These are phyloP conservation scores for Albifimbria verrucaria DNA, from an alignment of 2,329 filamentous ascomycete species.

Conservation along the genomic window DNA sequence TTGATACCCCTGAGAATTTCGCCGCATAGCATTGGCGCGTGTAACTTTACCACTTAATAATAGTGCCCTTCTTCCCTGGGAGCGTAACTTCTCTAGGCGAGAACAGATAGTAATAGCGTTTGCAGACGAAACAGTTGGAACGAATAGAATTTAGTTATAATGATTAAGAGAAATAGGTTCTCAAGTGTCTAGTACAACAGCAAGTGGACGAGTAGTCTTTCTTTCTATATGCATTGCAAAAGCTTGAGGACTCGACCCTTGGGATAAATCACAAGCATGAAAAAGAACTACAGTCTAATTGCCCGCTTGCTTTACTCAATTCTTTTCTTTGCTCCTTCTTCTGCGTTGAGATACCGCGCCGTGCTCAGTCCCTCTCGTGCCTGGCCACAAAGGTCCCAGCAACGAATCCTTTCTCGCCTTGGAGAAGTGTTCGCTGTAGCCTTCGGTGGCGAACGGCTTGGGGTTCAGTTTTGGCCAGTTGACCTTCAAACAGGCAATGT, in stretches of 20 bases:
- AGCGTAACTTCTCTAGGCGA: no score
- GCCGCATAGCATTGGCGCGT: conserved; percentile 1
- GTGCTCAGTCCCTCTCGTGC: conserved; percentile 83
- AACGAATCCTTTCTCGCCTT: conserved; percentile 80
- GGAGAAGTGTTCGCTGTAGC: conserved; percentile 80
- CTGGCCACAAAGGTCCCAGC: conserved; percentile 65
- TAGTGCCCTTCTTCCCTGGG: no score
- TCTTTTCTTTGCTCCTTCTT: conserved; percentile 95
- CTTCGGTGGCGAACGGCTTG: conserved; percentile 79
- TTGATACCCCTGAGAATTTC: not conserved
- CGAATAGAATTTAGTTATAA: no score
- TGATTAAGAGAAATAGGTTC: no score
- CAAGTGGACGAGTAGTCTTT: no score
- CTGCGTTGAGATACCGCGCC: conserved; percentile 76
- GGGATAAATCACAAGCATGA: no score
- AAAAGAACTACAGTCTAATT: not conserved
- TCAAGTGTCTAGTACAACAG: no score
- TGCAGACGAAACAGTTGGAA: no score
- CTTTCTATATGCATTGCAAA: no score
- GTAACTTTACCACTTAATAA: not conserved
- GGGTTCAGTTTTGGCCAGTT: conserved; percentile 98
- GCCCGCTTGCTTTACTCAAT: conserved; percentile 61
- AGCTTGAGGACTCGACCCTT: no score
- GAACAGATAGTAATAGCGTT: no score
- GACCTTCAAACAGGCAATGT: conserved; percentile 63